Conservation (phyloP, 2,329 filamentous ascomycete species). For the Verticillium nubilum region DNA sequence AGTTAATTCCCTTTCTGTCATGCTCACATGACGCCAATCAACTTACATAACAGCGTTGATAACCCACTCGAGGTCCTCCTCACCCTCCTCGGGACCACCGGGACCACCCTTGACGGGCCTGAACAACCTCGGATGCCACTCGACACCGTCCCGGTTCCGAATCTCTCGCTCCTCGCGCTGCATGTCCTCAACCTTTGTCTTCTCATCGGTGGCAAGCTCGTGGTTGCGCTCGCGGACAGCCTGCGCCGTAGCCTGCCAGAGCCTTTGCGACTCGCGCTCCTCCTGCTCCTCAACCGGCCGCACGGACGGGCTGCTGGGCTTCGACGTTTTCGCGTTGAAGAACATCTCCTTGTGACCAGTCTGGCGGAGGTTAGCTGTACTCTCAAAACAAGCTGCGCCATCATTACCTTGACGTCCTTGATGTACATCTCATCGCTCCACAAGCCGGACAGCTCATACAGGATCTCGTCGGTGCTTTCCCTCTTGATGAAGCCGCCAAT, state of each 20-base stretch:
- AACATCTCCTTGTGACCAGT: conserved; percentile 85
- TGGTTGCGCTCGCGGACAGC: conserved; percentile 85
- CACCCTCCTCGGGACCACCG: conserved; percentile 68
- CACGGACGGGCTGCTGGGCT: conserved; percentile 66
- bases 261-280: conserved; percentile 80
- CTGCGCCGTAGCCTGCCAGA: conserved; percentile 78
- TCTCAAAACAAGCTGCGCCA: neutral
- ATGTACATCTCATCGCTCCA: conserved; percentile 97
- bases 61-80: conserved; percentile 92
- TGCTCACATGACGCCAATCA: neutral
- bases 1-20: conserved; percentile 2
- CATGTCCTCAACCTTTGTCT: conserved; percentile 90
- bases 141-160: conserved; percentile 69
- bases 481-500: conserved; percentile 90
- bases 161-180: conserved; percentile 85
- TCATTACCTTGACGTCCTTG: conserved; percentile 68
- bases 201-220: conserved; percentile 84
- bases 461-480: conserved; percentile 74
- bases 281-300: conserved; percentile 82
- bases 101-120: conserved; percentile 65
- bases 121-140: conserved; percentile 89
- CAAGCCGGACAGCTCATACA: conserved; percentile 87
- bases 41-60: conserved; percentile 78
- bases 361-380: conserved; percentile 35
- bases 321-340: conserved; percentile 79